A percentile compares a stretch with the other conserved stretches of the same genome.
These are phyloP conservation scores for Diaporthe sp. DNA, from an alignment of 2,329 filamentous ascomycete genomes.

Conservation along the genomic window DNA sequence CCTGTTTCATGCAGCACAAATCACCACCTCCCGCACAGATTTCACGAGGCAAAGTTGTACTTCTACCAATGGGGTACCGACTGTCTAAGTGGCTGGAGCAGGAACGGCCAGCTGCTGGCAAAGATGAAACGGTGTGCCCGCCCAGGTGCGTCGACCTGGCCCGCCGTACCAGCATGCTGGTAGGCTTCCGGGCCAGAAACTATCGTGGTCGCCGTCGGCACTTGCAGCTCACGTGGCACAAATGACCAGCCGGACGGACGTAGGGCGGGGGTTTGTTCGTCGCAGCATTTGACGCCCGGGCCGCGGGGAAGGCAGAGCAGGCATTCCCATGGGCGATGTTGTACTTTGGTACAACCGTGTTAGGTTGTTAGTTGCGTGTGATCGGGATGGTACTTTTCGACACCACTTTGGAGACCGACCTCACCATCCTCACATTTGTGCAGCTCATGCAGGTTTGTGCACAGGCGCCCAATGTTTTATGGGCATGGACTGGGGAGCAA, in stretches of 20 bases:
- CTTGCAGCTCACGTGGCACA: not conserved
- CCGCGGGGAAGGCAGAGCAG: not conserved
- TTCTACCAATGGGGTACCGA: not conserved
- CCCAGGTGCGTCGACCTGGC: not conserved
- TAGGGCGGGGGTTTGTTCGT: not conserved
- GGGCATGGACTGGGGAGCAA: not conserved
- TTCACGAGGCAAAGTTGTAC: too few relatives aligned
- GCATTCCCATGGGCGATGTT: not conserved
- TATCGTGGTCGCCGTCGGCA: slow-evolving; percentile 9
- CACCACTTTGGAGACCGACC: not conserved
- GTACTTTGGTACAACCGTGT: not conserved
- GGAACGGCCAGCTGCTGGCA: not conserved
- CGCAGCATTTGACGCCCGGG: not conserved
- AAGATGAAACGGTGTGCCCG: slow-evolving; percentile 2
- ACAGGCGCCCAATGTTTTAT: too few relatives aligned
- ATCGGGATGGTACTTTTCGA: not conserved
- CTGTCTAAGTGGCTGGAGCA: not conserved
- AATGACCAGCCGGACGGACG: not conserved
- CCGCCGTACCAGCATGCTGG: not conserved
- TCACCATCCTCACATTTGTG: not conserved
- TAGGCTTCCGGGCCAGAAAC: slow-evolving; percentile 7
- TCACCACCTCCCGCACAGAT: not conserved
- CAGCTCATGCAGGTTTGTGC: not conserved
- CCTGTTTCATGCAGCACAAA: slow-evolving; percentile 13
- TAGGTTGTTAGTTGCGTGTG: not conserved